These are phyloP conservation scores for Lizonia empirigonia DNA, from an alignment of 2,329 filamentous ascomycete species.

Conservation along the genomic window DNA sequence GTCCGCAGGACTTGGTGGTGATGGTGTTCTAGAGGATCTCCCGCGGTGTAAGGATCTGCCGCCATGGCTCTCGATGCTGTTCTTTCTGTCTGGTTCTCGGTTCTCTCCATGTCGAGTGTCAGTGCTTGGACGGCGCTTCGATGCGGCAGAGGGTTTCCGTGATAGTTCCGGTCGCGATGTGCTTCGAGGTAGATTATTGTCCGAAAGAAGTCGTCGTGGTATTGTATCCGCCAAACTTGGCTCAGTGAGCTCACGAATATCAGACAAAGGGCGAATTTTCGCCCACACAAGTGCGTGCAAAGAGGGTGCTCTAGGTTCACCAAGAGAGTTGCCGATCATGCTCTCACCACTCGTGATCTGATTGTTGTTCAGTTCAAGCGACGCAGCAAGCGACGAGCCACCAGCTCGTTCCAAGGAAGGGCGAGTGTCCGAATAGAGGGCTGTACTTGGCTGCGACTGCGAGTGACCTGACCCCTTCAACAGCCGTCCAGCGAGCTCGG, in stretches of 20 bases:
- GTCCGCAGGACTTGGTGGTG: conserved; percentile 41
- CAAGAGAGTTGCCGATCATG: conserved; percentile 34
- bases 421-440: conserved; percentile 18
- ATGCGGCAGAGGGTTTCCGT: conserved; percentile 40
- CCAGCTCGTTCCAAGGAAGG: conserved; percentile 26
- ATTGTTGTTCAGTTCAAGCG: conserved; percentile 18
- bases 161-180: conserved; percentile 38
- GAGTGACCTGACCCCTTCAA: conserved; percentile 44
- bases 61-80: conserved; percentile 35
- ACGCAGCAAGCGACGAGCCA: conserved; percentile 17
- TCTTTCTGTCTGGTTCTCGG: conserved; percentile 36
- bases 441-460: conserved; percentile 32
- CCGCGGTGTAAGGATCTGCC: conserved; percentile 35
- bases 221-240: conserved; percentile 52
- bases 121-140: conserved; percentile 39
- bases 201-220: conserved; percentile 35
- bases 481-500: conserved; percentile 40
- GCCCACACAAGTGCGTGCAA: conserved; percentile 39
- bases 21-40: conserved; percentile 38
- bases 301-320: conserved; percentile 34
- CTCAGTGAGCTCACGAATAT: conserved; percentile 58
- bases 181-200: conserved; percentile 26
- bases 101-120: conserved; percentile 38
- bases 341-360: conserved; percentile 25
- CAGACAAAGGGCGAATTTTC: conserved; percentile 53